Conservation (phyloP, 345 rosid genomes). For the Populus alba region DNA sequence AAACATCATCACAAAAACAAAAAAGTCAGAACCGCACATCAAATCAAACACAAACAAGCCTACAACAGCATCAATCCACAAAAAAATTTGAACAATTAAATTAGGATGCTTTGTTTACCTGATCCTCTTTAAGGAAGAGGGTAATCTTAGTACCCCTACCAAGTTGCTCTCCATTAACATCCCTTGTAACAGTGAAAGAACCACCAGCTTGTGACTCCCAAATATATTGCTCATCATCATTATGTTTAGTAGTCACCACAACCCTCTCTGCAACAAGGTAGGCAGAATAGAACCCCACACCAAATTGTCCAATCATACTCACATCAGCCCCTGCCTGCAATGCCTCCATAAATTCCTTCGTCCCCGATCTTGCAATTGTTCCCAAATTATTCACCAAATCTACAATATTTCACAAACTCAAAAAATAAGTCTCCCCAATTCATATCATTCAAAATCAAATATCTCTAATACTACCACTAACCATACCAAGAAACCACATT, state of each 20-base stretch:
- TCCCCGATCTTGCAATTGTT: conserved; percentile 88
- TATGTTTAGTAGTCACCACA: conserved; percentile 73
- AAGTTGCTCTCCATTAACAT: conserved; percentile 64
- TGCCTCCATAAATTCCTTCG: conserved; percentile 93
- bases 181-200: conserved; percentile 79
- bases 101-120: conserved; percentile 28
- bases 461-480: background rate
- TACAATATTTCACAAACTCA: background rate
- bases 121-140: conserved; percentile 78
- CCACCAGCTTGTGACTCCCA: conserved; percentile 99
- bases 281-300: conserved; percentile 94
- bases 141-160: conserved; percentile 92
- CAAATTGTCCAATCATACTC: conserved; percentile 92
- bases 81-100: background rate
- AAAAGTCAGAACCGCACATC: no score
- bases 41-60: background rate
- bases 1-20: background rate
- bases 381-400: conserved; percentile 89
- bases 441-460: background rate
- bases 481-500: background rate
- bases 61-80: background rate
- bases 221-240: conserved; percentile 76
- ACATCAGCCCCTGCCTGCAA: conserved; percentile 92
- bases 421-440: background rate
- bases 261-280: conserved; percentile 85